Evolutionary conservation across 2,329 filamentous ascomycete genomes (phyloP).

Genomic region (Colletotrichum higginsianum): DNA sequence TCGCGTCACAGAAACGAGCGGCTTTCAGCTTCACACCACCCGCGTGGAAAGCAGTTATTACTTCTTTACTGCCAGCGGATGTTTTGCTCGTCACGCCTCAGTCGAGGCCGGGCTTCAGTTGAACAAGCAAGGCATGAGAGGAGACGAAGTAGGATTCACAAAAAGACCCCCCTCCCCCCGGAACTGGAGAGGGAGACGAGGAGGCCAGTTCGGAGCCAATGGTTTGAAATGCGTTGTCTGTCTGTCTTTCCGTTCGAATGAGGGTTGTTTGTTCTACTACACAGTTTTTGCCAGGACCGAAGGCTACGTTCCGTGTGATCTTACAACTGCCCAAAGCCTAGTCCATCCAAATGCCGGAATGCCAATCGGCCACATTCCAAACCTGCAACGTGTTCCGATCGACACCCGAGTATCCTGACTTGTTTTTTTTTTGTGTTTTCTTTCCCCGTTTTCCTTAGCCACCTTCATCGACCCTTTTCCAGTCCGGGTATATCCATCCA

Average conservation of each 20-base stretch:
- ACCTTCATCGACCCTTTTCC: neutral
- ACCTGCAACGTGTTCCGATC: neutral
- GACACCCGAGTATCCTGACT: neutral
- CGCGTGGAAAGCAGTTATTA: too few species aligned
- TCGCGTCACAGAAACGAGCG: too few species aligned
- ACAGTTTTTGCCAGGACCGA: neutral
- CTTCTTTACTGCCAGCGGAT: too few species aligned
- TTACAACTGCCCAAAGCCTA: neutral
- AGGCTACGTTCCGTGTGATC: neutral
- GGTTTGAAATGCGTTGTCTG: neutral
- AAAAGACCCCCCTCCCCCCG: neutral
- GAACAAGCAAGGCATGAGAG: too few species aligned
- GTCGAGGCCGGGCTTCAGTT: too few species aligned
- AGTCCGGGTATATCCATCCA: neutral
- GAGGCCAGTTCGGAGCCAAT: neutral
- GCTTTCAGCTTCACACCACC: too few species aligned
- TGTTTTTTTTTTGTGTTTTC: neutral
- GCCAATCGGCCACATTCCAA: conserved; percentile 7
- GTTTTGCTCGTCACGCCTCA: too few species aligned
- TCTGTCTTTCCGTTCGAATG: neutral
- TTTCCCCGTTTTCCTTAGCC: neutral
- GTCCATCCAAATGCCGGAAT: neutral
- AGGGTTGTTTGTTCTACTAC: neutral
- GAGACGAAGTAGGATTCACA: neutral
- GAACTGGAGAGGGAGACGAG: neutral